Evolutionary conservation across 139 green algal species (phyloP).

Genomic region (Closterium sp.): DNA sequence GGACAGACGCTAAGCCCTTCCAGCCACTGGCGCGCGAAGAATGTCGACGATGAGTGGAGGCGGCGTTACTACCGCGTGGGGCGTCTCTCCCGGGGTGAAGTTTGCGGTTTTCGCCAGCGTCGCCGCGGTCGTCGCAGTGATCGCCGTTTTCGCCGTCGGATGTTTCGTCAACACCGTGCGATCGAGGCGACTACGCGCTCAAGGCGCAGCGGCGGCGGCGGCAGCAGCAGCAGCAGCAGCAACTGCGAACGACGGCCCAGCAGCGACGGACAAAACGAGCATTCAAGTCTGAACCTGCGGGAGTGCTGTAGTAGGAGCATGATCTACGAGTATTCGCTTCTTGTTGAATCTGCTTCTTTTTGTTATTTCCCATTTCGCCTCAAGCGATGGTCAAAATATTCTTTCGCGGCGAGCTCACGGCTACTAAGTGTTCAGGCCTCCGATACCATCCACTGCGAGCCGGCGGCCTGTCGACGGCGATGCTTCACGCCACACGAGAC

Average conservation of each 20-base stretch:
- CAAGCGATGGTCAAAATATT: not conserved
- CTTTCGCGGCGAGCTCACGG: not conserved
- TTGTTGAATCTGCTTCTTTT: not conserved
- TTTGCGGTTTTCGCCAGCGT: not conserved
- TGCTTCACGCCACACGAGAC: too few species aligned
- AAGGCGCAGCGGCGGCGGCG: not conserved
- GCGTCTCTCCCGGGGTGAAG: not conserved
- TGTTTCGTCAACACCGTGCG: not conserved
- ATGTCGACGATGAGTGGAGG: not conserved
- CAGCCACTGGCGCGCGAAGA: not conserved
- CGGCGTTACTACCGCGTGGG: not conserved
- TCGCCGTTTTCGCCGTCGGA: not conserved
- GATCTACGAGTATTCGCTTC: not conserved
- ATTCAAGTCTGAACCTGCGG: not conserved
- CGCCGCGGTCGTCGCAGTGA: not conserved
- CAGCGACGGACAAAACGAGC: not conserved
- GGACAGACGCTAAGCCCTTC: too few species aligned
- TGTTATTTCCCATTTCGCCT: not conserved
- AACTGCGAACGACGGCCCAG: not conserved
- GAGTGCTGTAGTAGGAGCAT: not conserved
- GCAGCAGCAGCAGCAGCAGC: not conserved
- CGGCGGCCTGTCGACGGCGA: too few species aligned
- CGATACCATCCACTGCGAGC: too few species aligned
- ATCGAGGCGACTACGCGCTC: not conserved
- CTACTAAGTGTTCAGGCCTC: not conserved